Base-by-base conservation (phyloP, 345 rosid species). In the Hirschfeldia incana region DNA sequence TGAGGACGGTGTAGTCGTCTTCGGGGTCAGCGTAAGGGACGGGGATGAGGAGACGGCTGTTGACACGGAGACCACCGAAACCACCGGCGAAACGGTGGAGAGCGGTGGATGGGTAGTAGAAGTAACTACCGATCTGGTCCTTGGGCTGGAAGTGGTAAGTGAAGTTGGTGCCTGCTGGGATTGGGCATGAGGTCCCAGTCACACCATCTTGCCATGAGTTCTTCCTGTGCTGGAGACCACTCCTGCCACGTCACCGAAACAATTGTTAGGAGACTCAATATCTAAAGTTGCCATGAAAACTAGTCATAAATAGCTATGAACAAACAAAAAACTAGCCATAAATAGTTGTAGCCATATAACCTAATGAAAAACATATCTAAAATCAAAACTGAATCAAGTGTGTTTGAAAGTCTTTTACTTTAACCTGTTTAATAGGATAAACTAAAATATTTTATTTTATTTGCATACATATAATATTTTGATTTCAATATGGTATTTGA, bases 91-190 rank as follows among this genome's bases (percentile, higher is more conserved):
- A 86, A 17, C 87, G 84, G 82, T 88, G 97, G 69, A 86, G 72
- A 29, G 71, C 65, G 6, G 88, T 86, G 76, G 82, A 57, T 12
- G 97, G 97, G 76, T 86, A 88, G 77, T 91, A 91, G 33, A 84
- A 79, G 86, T 85, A 91, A 78, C 91, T 89, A 9, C 95, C 95
- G 27, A 93, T 93, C 78, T 93, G 97, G 59, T 94, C 98, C 88
- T 93, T 93, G 0, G 90, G 93, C 79, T 93, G 98, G 88, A 89
- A 91, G 27, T 79, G 85, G 81, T 90, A 94, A 9, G 98, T 92
- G 85, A 16, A 86, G 85, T 94, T 94, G 51, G 83, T 80, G 2
- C 98, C 93, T 0, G 97, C 86, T 1, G 60, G 81, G 67, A 91
- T 90, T 0, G 98, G 97, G 81, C 97, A 94, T 42, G 86, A 86